Evolutionary conservation across 2,329 filamentous ascomycete species (phyloP).

Genomic region (Rutstroemia sp.): DNA sequence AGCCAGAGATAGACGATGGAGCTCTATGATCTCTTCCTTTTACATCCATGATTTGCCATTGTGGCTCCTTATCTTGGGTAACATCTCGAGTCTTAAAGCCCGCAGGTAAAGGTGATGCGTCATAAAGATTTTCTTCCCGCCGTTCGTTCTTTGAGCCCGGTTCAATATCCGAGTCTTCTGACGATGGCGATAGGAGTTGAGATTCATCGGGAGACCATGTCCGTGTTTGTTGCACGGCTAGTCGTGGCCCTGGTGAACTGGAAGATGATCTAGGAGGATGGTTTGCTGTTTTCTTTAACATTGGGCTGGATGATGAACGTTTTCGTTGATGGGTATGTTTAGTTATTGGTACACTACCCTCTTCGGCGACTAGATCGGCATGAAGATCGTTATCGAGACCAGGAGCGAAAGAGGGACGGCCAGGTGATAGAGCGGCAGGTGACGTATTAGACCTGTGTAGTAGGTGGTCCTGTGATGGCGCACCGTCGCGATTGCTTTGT

Average conservation of each 20-base stretch:
- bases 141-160: neutral
- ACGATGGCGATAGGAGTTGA: conserved; percentile 18
- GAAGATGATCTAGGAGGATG: neutral
- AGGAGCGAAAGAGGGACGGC: conserved; percentile 29
- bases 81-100: conserved; percentile 17
- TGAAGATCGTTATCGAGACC: conserved; percentile 18
- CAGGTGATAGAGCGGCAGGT: conserved; percentile 42
- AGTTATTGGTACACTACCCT: neutral
- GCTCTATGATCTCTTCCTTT: conserved; percentile 2
- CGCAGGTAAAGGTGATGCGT: conserved; percentile 2
- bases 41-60: conserved; percentile 23
- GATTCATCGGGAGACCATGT: conserved; percentile 20
- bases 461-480: conserved; percentile 8
- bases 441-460: conserved; percentile 47
- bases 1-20: conserved; percentile 10
- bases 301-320: neutral
- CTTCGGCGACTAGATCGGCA: conserved; percentile 12
- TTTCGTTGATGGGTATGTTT: neutral
- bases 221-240: conserved; percentile 2
- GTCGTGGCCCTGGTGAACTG: neutral
- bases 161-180: conserved; percentile 12
- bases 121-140: neutral
- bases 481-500: conserved; percentile 12
- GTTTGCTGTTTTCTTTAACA: neutral
- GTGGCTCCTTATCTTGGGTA: conserved; percentile 13